Percentiles rank a stretch among this genome's conserved stretches.
phyloP scores from a whole-genome alignment of 2,329 filamentous ascomycete species.

The Fusarium sterilihyphosum region DNA sequence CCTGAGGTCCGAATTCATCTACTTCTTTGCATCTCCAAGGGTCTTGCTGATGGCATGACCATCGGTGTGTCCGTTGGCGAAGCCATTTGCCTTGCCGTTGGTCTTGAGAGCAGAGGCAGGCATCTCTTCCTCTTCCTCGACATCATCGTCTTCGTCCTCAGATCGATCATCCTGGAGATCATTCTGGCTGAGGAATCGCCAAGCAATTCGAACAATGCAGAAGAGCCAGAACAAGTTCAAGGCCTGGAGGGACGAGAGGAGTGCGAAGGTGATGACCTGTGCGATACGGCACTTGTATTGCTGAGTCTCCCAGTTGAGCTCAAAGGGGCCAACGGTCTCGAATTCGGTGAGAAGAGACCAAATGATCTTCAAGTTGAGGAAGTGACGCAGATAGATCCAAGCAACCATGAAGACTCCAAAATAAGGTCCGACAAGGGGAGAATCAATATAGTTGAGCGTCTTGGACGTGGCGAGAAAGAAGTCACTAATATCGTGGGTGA shows the following conservation, averaged over 20 bases:
- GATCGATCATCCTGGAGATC: slow-evolving; percentile 76
- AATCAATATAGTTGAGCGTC: slow-evolving; percentile 89
- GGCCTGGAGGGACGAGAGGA: slow-evolving; percentile 75
- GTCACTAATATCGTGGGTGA: slow-evolving; percentile 93
- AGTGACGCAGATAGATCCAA: slow-evolving; percentile 93
- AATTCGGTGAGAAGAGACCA: slow-evolving; percentile 80
- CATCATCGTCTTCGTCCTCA: slow-evolving; percentile 67
- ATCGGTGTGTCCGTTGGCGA: slow-evolving; percentile 22
- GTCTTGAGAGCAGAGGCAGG: slow-evolving; percentile 41
- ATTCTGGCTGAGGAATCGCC: slow-evolving; percentile 71
- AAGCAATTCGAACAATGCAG: slow-evolving; percentile 79
- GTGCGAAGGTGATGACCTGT: slow-evolving; percentile 71
- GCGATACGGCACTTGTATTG: slow-evolving; percentile 81
- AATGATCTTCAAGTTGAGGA: slow-evolving; percentile 81
- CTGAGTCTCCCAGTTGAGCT: slow-evolving; percentile 78
- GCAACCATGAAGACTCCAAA: slow-evolving; percentile 82
- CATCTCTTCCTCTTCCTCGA: slow-evolving; percentile 61
- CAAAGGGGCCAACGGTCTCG: slow-evolving; percentile 77
- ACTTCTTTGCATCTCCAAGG: slow-evolving; percentile 27
- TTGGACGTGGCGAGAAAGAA: slow-evolving; percentile 97
- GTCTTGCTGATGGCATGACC: slow-evolving; percentile 31
- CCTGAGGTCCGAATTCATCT: background rate
- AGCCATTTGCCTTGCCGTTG: slow-evolving; percentile 29
- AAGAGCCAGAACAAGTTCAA: slow-evolving; percentile 87
- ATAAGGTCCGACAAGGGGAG: slow-evolving; percentile 80